Evolutionary conservation across 2,329 filamentous ascomycete species (phyloP).

Genomic region (Orbilia blumenaviensis): DNA sequence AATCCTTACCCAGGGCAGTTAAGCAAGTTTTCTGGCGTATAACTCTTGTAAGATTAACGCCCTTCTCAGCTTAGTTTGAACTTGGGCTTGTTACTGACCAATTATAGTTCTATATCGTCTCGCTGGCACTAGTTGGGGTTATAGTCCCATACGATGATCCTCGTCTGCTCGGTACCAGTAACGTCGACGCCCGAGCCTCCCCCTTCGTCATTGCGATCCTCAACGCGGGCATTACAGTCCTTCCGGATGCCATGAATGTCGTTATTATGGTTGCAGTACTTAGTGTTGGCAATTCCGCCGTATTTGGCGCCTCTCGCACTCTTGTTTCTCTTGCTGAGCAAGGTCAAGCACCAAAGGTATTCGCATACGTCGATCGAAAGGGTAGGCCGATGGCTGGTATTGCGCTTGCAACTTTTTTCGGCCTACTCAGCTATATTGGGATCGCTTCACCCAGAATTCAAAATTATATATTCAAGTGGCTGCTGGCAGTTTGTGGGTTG

Average conservation of each 20-base stretch:
- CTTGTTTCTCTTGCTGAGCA: conserved; percentile 90
- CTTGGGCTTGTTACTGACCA: neutral
- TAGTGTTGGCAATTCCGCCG: conserved; percentile 88
- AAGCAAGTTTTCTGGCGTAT: conserved; percentile 98
- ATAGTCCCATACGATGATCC: conserved; percentile 78
- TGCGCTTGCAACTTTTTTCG: conserved; percentile 71
- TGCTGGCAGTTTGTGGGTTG: conserved; percentile 77
- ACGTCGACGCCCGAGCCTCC: conserved; percentile 77
- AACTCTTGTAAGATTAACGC: conserved; percentile 66
- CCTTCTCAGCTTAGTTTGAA: neutral
- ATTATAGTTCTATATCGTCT: conserved; percentile 78
- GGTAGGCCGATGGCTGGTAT: conserved; percentile 83
- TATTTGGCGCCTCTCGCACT: conserved; percentile 90
- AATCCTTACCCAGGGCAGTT: conserved; percentile 83
- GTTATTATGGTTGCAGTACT: conserved; percentile 91
- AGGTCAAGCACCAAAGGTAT: conserved; percentile 77
- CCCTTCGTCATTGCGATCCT: conserved; percentile 94
- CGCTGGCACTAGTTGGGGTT: conserved; percentile 80
- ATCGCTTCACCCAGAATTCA: conserved; percentile 70
- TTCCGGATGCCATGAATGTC: conserved; percentile 92
- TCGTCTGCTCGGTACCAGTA: conserved; percentile 68
- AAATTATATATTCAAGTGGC: conserved; percentile 77
- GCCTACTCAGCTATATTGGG: conserved; percentile 77
- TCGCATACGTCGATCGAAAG: conserved; percentile 82
- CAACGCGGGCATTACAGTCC: conserved; percentile 79